These are phyloP conservation scores for Sinapis alba DNA, from an alignment of 441 rosid species.

Conservation along the genomic window DNA sequence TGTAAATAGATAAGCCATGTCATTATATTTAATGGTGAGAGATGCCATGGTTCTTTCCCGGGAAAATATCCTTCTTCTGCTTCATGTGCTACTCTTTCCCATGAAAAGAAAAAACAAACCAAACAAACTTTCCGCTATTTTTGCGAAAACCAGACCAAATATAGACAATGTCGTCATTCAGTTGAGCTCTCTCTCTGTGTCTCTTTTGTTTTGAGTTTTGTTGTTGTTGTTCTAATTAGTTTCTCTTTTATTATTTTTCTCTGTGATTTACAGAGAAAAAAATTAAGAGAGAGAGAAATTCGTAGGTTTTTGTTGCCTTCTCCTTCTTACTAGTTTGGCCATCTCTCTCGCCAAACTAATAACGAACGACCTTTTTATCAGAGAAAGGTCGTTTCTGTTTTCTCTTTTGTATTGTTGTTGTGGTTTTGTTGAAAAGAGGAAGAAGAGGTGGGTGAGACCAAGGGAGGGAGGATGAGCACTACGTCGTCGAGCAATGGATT, in stretches of 20 bases:
- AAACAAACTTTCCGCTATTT: constrained; percentile 30
- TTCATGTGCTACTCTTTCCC: constrained; percentile 8
- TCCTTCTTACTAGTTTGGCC: constrained; percentile 34
- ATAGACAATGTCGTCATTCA: constrained; percentile 22
- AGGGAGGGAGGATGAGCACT: constrained; percentile 46
- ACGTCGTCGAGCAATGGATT: constrained; percentile 41
- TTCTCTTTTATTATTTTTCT: constrained; percentile 14
- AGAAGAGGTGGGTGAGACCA: constrained; percentile 32
- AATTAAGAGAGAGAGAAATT: constrained; percentile 2
- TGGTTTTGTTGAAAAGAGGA: not conserved
- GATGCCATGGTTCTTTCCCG: no score
- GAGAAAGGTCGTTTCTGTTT: constrained; percentile 25
- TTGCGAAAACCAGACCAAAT: constrained; percentile 15
- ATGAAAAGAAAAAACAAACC: constrained; percentile 9
- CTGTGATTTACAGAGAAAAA: constrained; percentile 38
- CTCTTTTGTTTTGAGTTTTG: not conserved
- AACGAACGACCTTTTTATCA: constrained; percentile 18
- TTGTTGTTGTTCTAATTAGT: constrained; percentile 31
- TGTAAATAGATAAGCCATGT: no score
- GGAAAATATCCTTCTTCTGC: constrained; percentile 30
- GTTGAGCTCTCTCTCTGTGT: constrained; percentile 8
- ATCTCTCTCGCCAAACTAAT: constrained; percentile 33
- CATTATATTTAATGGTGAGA: no score
- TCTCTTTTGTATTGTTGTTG: not conserved
- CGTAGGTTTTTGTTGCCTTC: constrained; percentile 33